Percentiles rank a stretch among this genome's conserved stretches.
phyloP scores from a whole-genome alignment of 495 filamentous ascomycete genomes.

The Penicillium daleae region DNA sequence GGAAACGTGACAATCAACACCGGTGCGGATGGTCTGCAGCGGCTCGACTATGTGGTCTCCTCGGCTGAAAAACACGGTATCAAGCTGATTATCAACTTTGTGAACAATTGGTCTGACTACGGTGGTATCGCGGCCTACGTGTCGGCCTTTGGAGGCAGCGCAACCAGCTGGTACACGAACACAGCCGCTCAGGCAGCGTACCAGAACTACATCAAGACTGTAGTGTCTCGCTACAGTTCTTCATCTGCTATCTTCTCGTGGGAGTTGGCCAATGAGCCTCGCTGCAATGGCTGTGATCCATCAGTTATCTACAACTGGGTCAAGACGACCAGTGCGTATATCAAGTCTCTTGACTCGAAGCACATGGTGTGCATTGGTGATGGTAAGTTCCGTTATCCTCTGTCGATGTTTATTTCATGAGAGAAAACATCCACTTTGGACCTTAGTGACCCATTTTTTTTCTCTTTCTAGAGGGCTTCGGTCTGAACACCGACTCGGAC shows the following conservation, averaged over 20 bases:
- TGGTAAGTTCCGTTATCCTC: conserved; percentile 27
- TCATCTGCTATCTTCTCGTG: conserved; percentile 68
- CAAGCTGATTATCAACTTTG: conserved; percentile 63
- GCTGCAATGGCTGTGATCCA: conserved; percentile 64
- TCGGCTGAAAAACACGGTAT: conserved; percentile 59
- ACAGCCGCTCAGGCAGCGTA: conserved; percentile 59
- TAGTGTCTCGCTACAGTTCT: conserved; percentile 61
- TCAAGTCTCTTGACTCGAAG: conserved; percentile 63
- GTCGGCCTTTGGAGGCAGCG: conserved; percentile 60
- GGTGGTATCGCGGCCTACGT: conserved; percentile 70
- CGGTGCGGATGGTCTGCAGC: conserved; percentile 65
- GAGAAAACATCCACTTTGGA: not conserved
- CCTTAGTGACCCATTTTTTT: not conserved
- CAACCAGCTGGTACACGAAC: conserved; percentile 61
- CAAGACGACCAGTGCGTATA: conserved; percentile 58
- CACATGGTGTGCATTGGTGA: conserved; percentile 75
- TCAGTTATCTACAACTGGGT: conserved; percentile 66
- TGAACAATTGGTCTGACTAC: conserved; percentile 66
- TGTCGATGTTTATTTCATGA: not conserved
- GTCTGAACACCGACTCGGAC: conserved; percentile 43
- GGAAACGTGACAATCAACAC: conserved; percentile 66
- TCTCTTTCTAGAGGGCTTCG: conserved; percentile 40
- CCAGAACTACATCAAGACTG: conserved; percentile 62
- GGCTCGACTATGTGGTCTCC: conserved; percentile 68
- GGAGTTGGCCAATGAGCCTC: conserved; percentile 74